A percentile compares a stretch with the other conserved stretches of the same genome.
Evolutionary conservation across 2,329 filamentous ascomycete genomes (phyloP).

Genomic region (Monosporascus sp.): DNA sequence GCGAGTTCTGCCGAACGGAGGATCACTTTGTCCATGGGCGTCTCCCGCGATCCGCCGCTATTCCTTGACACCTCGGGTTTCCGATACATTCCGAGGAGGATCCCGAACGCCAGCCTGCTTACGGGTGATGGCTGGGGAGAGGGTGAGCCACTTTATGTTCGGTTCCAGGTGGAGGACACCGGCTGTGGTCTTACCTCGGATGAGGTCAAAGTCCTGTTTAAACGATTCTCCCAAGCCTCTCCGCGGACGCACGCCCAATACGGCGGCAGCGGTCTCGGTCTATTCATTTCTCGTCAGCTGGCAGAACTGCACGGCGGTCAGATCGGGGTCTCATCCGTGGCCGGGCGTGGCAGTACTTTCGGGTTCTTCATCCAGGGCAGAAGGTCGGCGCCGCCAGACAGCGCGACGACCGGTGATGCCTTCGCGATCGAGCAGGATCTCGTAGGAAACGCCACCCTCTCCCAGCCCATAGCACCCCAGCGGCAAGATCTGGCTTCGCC

Average conservation of each 20-base stretch:
- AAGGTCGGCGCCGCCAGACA: slow-evolving; percentile 4
- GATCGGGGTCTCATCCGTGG: slow-evolving; percentile 66
- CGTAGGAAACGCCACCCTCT: slow-evolving; percentile 10
- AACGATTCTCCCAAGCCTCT: slow-evolving; percentile 73
- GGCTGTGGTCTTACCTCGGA: slow-evolving; percentile 66
- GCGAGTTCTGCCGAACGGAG: slow-evolving; percentile 54
- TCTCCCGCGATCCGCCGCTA: slow-evolving; percentile 29
- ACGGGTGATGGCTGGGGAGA: slow-evolving; percentile 25
- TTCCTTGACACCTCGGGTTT: slow-evolving; percentile 14
- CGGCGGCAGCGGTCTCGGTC: slow-evolving; percentile 70
- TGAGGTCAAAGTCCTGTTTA: slow-evolving; percentile 70
- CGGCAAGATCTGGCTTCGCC: slow-evolving; percentile 18
- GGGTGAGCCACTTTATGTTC: slow-evolving; percentile 48
- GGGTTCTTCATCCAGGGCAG: slow-evolving; percentile 65
- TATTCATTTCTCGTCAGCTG: slow-evolving; percentile 75
- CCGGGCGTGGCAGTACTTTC: slow-evolving; percentile 68
- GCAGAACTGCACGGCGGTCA: slow-evolving; percentile 76
- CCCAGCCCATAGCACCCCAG: slow-evolving; percentile 14
- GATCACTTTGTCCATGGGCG: slow-evolving; percentile 43
- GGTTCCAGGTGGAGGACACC: slow-evolving; percentile 71
- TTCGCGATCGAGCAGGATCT: slow-evolving; percentile 7
- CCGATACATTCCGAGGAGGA: not conserved
- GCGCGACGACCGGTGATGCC: slow-evolving; percentile 13
- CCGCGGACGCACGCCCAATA: slow-evolving; percentile 73
- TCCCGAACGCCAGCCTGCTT: slow-evolving; percentile 21